Evolutionary conservation across 495 filamentous ascomycete species (phyloP), one percentile per base, ranked within the genome.

Genomic region (Zalerion maritima): DNA sequence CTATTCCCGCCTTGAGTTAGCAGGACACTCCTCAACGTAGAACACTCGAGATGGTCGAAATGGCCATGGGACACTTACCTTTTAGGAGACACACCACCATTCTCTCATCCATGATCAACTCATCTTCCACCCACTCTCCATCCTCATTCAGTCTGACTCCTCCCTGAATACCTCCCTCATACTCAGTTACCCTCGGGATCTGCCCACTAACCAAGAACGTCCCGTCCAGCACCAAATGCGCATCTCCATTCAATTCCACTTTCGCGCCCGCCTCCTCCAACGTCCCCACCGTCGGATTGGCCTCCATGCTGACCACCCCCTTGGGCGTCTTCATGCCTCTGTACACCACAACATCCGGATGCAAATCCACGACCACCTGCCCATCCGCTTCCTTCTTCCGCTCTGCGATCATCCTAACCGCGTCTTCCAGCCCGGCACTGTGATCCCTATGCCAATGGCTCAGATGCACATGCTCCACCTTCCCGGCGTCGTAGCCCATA

Each of bases 391-490:
- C 31, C 18, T 41, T 36, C 31, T 52, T 38, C 33, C 64, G 66
- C 6, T 56, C 62, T 10, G 55, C 42, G 2, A 60, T 54, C 24
- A 68, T 69, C 49, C 66, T 56, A 12, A 57, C 43, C 14, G 47
- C 41, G 9, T 34, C 29, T 3, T 36, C 25, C n/a, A 47, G 18
- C 12, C 73, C 62, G 9, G 69, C 70, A 14, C 69, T 65, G 42
- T 75, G 71, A 35, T 75, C 71, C 15, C 70, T 64, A 52, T 75
- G 71, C 70, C 69, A 75, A 36, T 75, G 71, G 4, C 62, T 50
- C 11, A 62, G 45, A 17, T 54, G 49, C 13, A 62, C 45, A 1
- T 37, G 35, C 25, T 54, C 53, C 21, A 62, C 44, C 3, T 11
- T 23, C 4, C 36, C 47, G 2, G 70, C 43, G 46, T 68, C 53